phyloP scores from a whole-genome alignment of 352 stramenopile species.

The Globisporangium paroecandrum region DNA sequence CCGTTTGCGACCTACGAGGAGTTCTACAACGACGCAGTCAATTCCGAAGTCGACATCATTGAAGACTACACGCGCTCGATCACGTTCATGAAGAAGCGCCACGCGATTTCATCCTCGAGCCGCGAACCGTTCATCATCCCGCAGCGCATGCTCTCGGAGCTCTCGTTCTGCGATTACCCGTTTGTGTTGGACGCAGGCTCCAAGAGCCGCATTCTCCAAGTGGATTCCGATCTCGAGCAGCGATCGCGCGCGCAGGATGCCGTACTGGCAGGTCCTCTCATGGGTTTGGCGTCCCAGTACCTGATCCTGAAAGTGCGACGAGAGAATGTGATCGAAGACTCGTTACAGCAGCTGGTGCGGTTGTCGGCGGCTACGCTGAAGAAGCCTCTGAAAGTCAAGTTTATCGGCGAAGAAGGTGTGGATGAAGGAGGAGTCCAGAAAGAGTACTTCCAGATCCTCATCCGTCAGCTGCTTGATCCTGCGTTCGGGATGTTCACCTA shows the following conservation, averaged over 20 bases:
- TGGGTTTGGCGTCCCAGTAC: slow-evolving; percentile 45
- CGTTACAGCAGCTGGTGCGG: slow-evolving; percentile 66
- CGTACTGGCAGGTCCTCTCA: slow-evolving; percentile 35
- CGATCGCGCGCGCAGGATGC: slow-evolving; percentile 53
- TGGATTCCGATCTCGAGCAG: slow-evolving; percentile 76
- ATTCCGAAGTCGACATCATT: slow-evolving; percentile 78
- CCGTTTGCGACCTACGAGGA: slow-evolving; percentile 63
- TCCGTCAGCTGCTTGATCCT: slow-evolving; percentile 68
- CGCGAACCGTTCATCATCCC: slow-evolving; percentile 27
- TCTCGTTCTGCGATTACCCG: slow-evolving; percentile 80
- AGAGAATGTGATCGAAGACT: slow-evolving; percentile 74
- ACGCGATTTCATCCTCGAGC: slow-evolving; percentile 17
- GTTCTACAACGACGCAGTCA: slow-evolving; percentile 84
- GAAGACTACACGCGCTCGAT: slow-evolving; percentile 72
- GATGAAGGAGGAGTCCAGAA: slow-evolving; percentile 81
- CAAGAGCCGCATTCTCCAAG: slow-evolving; percentile 74
- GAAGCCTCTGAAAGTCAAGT: slow-evolving; percentile 82
- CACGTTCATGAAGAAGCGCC: slow-evolving; percentile 68
- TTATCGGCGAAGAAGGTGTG: slow-evolving; percentile 78
- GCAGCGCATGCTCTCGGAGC: slow-evolving; percentile 62
- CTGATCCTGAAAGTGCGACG: slow-evolving; percentile 63
- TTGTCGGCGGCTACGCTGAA: slow-evolving; percentile 62
- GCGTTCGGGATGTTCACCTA: slow-evolving; percentile 80
- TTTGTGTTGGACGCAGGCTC: slow-evolving; percentile 77
- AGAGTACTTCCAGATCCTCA: slow-evolving; percentile 83